Evolutionary conservation across 768 basidiomycete species (phyloP).

Genomic region (Leccinum subtestaceum): DNA sequence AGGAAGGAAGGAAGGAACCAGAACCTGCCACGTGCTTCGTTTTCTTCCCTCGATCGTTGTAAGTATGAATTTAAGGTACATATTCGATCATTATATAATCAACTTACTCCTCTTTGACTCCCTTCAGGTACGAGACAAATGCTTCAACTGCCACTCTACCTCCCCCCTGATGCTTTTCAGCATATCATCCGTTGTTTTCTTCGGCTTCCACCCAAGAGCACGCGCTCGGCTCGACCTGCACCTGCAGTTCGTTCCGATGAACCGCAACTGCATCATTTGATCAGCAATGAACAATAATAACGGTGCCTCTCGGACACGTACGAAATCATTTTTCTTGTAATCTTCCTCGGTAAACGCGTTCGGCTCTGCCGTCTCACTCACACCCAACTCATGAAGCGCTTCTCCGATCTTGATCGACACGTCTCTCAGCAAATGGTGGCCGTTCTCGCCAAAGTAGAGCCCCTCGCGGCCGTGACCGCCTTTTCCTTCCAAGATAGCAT

Average conservation of each 20-base stretch:
- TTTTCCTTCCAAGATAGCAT: slow-evolving; percentile 30
- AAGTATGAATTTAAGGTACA: no score
- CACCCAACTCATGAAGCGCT: slow-evolving; percentile 19
- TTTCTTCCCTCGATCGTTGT: no score
- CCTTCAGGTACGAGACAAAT: not conserved
- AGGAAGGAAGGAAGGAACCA: not conserved
- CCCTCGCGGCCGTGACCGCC: slow-evolving; percentile 40
- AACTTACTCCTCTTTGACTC: no score
- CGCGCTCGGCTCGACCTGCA: slow-evolving; percentile 19
- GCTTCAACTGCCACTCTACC: slow-evolving; percentile 19
- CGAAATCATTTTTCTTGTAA: not conserved
- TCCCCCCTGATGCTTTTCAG: slow-evolving; percentile 19
- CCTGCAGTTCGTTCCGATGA: slow-evolving; percentile 24
- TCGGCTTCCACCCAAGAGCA: slow-evolving; percentile 31
- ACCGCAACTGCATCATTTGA: slow-evolving; percentile 8
- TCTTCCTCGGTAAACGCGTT: slow-evolving; percentile 39
- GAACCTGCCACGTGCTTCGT: no score
- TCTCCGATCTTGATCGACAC: slow-evolving; percentile 43
- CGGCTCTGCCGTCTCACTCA: slow-evolving; percentile 29
- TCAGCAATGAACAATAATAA: not conserved
- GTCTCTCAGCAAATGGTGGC: slow-evolving; percentile 47
- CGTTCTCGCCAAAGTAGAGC: slow-evolving; percentile 52
- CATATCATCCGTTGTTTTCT: slow-evolving; percentile 30
- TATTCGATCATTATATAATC: no score
- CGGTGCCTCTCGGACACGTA: slow-evolving; percentile 1